Evolutionary conservation across 2,329 filamentous ascomycete genomes (phyloP), one percentile per base, ranked within the genome.

Genomic region (Ambrosiella cleistominuta): DNA sequence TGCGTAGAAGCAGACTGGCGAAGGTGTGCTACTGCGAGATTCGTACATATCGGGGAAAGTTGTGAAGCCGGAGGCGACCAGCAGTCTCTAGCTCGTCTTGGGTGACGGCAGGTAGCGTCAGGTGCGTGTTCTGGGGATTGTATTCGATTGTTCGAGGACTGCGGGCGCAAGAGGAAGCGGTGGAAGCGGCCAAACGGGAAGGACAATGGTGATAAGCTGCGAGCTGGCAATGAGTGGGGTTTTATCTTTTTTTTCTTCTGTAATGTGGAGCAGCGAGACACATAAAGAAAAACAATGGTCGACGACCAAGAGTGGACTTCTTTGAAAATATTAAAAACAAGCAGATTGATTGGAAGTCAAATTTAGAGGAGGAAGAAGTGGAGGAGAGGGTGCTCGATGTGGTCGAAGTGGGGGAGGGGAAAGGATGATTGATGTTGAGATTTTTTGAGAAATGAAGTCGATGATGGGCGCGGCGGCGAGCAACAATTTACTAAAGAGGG

Each of bases 21-120:
- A 57, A 17, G 54, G 39, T 51, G 58, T 42, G 58, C 51, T 53
- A 19, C 49, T 57, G 50, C 27, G 45, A 37, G 37, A 52, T 60
- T 60, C 45, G 58, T 49, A 60, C 58, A 60, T 60, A 52, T 57
- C 58, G 58, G 38, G 58, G 40, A 47, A 47, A 47, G 2, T 15
- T n/a, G 44, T 15, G n/a, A 17, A 47, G 7, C 13, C 44, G 50
- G 19, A 51, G 45, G 51, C 57, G 51, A 57, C 35, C 56, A 52
- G 56, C 56, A 27, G 53, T 15, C 44, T 49, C 44, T 49, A 27
- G 27, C 27, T 27, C 27, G 27, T 27, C 27, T 27, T 27, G 11
- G 11, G 45, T 7, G 15, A 27, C 11, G 45, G 13, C 9, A 38
- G 37, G 39, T 37, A 15, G 27, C 45, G 45, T 50, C 15, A 50